phyloP scores from a whole-genome alignment of 148 eudicot species.

The Silene uniflora region DNA sequence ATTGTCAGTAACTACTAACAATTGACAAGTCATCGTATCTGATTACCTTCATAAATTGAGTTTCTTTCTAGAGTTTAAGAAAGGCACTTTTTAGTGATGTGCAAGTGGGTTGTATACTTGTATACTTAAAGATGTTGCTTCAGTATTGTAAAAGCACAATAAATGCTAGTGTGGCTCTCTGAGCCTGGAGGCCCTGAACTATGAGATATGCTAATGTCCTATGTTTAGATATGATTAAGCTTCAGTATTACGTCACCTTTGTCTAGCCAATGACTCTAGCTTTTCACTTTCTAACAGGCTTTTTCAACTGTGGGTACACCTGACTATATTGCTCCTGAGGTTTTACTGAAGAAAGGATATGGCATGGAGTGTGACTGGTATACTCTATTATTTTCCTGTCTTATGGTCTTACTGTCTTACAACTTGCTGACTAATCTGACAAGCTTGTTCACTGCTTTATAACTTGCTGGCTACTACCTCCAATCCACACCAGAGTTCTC shows the following conservation, averaged over 20 bases:
- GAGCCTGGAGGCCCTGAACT: background rate
- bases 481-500: background rate
- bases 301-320: slow-evolving; percentile 99
- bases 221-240: slow-evolving; percentile 4
- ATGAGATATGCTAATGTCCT: slow-evolving; percentile 9
- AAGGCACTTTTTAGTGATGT: background rate
- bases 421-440: slow-evolving; percentile 1
- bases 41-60: background rate
- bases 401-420: background rate
- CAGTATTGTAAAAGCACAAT: slow-evolving; percentile 2
- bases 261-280: slow-evolving; percentile 22
- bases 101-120: background rate
- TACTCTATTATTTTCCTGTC: slow-evolving; percentile 23
- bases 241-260: background rate
- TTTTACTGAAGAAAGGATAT: slow-evolving; percentile 86
- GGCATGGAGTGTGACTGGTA: slow-evolving; percentile 99
- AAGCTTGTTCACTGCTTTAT: background rate
- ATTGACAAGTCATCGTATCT: background rate
- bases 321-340: slow-evolving; percentile 98
- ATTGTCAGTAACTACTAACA: background rate
- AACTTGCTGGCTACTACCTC: background rate
- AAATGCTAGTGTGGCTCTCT: slow-evolving; percentile 5
- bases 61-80: slow-evolving; percentile 1
- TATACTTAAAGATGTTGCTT: slow-evolving; percentile 1
- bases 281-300: slow-evolving; percentile 49